phyloP scores from a whole-genome alignment of 805 yeast genomes.

The Metschnikowia peoriensis region DNA sequence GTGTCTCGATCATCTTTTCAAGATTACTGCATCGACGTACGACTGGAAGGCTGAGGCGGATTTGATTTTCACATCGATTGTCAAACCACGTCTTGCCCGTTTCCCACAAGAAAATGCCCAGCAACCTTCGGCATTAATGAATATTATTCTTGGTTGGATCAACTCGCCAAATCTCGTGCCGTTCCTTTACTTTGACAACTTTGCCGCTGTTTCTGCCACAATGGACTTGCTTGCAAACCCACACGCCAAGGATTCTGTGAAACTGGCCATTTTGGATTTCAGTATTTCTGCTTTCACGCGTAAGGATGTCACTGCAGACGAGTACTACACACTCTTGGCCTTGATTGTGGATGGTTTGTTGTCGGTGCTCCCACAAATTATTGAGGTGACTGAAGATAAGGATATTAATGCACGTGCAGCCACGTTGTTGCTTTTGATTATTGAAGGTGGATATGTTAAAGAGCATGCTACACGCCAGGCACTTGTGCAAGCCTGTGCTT shows the following conservation, averaged over 20 bases:
- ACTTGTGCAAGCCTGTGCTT: conserved; percentile 56
- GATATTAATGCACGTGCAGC: conserved; percentile 54
- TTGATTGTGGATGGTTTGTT: conserved; percentile 59
- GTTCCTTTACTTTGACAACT: conserved; percentile 56
- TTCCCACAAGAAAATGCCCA: conserved; percentile 80
- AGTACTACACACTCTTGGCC: conserved; percentile 48
- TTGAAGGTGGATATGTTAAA: conserved; percentile 57
- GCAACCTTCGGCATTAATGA: conserved; percentile 76
- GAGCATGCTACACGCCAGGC: conserved; percentile 51
- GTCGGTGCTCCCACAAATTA: conserved; percentile 47
- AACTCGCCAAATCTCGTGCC: conserved; percentile 41
- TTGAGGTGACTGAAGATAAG: conserved; percentile 39
- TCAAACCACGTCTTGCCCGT: conserved; percentile 61
- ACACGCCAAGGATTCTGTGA: conserved; percentile 66
- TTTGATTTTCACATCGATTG: conserved; percentile 50
- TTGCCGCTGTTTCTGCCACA: conserved; percentile 53
- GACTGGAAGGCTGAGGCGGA: conserved; percentile 54
- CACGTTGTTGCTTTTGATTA: conserved; percentile 49
- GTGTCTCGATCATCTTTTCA: conserved; percentile 57
- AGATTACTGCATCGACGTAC: conserved; percentile 46
- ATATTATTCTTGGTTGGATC: conserved; percentile 58
- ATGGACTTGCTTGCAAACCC: conserved; percentile 51
- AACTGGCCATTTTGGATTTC: conserved; percentile 54
- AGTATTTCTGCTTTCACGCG: conserved; percentile 44
- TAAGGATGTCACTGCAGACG: conserved; percentile 36